A percentile compares a stretch with the other conserved stretches of the same genome.
These are phyloP conservation scores for Tylopilus subfusipes DNA, from an alignment of 768 basidiomycete species.

Conservation along the genomic window DNA sequence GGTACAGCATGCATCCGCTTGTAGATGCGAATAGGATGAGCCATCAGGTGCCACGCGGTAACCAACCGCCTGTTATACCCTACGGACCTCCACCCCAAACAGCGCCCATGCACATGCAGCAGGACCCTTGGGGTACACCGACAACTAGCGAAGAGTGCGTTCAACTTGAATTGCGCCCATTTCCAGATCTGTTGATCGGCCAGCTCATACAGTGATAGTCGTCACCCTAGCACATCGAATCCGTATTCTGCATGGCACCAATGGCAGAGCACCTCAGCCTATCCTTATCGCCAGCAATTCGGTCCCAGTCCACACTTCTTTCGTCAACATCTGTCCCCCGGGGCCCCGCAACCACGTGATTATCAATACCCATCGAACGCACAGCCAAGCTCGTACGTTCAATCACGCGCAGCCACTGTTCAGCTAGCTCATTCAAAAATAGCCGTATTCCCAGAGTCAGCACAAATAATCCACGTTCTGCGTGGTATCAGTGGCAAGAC, in stretches of 20 bases:
- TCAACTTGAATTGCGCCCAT: neutral
- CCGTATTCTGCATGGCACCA: constrained; percentile 6
- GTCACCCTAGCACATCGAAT: constrained; percentile 10
- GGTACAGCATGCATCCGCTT: constrained; percentile 25
- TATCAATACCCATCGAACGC: neutral
- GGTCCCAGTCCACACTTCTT: constrained; percentile 31
- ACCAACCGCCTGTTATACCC: constrained; percentile 23
- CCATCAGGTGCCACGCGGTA: neutral
- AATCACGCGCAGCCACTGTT: neutral
- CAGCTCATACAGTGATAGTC: neutral
- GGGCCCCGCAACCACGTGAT: neutral
- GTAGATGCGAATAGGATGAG: constrained; percentile 13
- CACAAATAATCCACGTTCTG: constrained; percentile 10
- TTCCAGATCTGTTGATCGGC: neutral
- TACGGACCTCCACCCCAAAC: constrained; percentile 8
- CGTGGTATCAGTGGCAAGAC: constrained; percentile 3
- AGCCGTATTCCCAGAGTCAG: neutral
- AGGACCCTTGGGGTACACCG: constrained; percentile 14
- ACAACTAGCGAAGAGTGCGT: neutral
- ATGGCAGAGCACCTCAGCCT: neutral
- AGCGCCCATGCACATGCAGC: constrained; percentile 3
- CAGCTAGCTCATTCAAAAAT: neutral
- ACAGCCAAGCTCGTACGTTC: constrained; percentile 12
- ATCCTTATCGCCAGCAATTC: constrained; percentile 19
- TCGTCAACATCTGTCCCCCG: constrained; percentile 15